Evolutionary conservation across 2,329 filamentous ascomycete genomes (phyloP), one percentile per base, ranked within the genome.

Genomic region (Xylaria hypoxylon): DNA sequence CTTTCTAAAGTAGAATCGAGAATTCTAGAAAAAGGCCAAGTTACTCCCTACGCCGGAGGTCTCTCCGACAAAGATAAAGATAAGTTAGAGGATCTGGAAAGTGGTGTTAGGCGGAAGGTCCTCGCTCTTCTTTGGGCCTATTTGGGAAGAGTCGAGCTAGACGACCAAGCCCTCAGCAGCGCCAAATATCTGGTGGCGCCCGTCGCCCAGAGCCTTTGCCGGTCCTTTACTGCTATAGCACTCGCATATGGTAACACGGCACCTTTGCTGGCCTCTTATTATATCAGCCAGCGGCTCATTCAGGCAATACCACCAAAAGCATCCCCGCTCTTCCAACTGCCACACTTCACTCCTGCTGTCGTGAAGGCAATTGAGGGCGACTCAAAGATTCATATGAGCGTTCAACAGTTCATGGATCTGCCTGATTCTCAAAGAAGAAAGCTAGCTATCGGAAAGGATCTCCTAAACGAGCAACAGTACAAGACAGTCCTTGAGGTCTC

Each of bases 111-210:
- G 71, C 87, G 96, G 75, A 98, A 98, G 84, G 90, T 93, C 7
- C 84, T 98, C 50, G 93, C 91, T 57, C 85, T 99, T 63, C 85
- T 99, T 17, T 99, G 96, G 96, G 94, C 96, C 47, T 98, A 99
- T 78, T 87, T 98, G 53, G 93, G 92, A 67, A 92, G 96, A 52
- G 85, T 97, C 62, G 93, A 97, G 74, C 87, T 99, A 26, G 90
- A 92, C 48, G 94, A 97, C 75, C 79, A 87, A 59, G 84, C 86
- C 35, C 85, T 97, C 60, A 91, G 97, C 75, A 89, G 90, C 77
- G 89, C 94, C 79, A 99, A 98, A 82, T 94, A 92, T 77, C 91
- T 96, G 78, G 89, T 96, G 68, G 94, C 93, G 22, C 94, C 95
- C 19, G 91, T 96, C 68, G 96, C 95, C 31, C 89, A 94, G 67